phyloP scores from a whole-genome alignment of 345 rosid genomes.

The Linum tenue region DNA sequence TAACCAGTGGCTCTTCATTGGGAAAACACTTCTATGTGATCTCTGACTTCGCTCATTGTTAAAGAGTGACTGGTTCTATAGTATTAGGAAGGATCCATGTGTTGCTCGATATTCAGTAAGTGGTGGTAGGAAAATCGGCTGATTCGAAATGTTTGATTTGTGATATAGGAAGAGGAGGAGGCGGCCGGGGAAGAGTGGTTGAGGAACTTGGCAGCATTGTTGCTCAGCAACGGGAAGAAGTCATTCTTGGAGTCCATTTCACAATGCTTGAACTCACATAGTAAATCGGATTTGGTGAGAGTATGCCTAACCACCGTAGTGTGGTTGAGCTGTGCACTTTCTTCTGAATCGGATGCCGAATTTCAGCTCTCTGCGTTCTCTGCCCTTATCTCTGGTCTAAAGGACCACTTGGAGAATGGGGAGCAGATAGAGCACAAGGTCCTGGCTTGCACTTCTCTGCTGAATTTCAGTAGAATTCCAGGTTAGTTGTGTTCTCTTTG shows the following conservation, averaged over 20 bases:
- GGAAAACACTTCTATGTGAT: no score
- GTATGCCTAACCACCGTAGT: constrained; percentile 35
- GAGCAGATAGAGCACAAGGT: constrained; percentile 30
- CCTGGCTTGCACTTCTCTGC: constrained; percentile 45
- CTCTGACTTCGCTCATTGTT: no score
- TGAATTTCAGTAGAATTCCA: constrained; percentile 42
- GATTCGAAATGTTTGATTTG: not conserved
- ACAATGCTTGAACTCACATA: constrained; percentile 28
- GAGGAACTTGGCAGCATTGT: constrained; percentile 31
- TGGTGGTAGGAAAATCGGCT: no score
- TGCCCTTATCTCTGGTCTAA: constrained; percentile 31
- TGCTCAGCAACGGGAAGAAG: constrained; percentile 26
- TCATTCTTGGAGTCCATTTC: constrained; percentile 35
- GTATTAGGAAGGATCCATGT: no score
- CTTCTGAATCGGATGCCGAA: constrained; percentile 22
- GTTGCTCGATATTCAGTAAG: no score
- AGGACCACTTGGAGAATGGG: constrained; percentile 31
- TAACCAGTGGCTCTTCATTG: no score
- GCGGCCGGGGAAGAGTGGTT: constrained; percentile 26
- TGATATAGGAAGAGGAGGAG: constrained; percentile 36
- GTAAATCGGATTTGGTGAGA: constrained; percentile 25
- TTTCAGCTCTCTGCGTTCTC: constrained; percentile 35
- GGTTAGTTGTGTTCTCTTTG: constrained; percentile 24
- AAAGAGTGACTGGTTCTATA: no score
- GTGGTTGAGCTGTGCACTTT: constrained; percentile 44